A percentile compares a stretch with the other conserved stretches of the same genome.
Conservation (phyloP, 768 basidiomycete species). For the Tricholoma saponaceum region DNA sequence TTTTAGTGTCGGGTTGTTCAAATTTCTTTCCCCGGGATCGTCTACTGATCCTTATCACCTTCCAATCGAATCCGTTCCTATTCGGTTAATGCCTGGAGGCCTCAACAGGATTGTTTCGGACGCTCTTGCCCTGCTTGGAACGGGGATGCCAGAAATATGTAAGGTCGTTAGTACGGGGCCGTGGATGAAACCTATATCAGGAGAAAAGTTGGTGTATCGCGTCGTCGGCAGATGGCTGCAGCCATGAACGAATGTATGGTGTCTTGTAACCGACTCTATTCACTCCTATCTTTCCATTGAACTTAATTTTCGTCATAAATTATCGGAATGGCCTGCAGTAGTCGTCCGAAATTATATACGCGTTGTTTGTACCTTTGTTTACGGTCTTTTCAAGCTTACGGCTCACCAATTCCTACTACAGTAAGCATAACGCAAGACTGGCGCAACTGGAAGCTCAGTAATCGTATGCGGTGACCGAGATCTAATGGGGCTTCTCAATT, state of each 20-base stretch:
- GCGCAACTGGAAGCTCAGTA: neutral
- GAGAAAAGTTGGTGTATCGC: neutral
- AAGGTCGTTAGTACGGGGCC: neutral
- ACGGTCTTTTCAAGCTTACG: too few species aligned
- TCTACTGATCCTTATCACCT: conserved; percentile 13
- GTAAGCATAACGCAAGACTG: too few species aligned
- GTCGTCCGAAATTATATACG: too few species aligned
- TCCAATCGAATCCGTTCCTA: conserved; percentile 22
- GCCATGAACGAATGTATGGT: too few species aligned
- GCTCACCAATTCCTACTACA: too few species aligned
- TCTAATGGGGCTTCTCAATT: too few species aligned
- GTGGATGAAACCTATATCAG: neutral
- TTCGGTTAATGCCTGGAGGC: conserved; percentile 30
- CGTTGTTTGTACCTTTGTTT: too few species aligned
- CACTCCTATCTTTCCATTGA: too few species aligned
- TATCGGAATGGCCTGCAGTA: too few species aligned
- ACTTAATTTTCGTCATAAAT: too few species aligned
- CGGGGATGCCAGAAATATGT: conserved; percentile 13
- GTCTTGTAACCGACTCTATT: too few species aligned
- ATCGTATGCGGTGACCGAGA: neutral
- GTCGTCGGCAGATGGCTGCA: neutral
- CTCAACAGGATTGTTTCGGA: conserved; percentile 21
- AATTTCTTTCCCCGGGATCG: conserved; percentile 21
- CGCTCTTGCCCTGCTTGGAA: conserved; percentile 25
- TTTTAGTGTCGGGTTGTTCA: conserved; percentile 29